Base-by-base conservation (phyloP, 345 rosid species). In the Clarkia xantiana region DNA sequence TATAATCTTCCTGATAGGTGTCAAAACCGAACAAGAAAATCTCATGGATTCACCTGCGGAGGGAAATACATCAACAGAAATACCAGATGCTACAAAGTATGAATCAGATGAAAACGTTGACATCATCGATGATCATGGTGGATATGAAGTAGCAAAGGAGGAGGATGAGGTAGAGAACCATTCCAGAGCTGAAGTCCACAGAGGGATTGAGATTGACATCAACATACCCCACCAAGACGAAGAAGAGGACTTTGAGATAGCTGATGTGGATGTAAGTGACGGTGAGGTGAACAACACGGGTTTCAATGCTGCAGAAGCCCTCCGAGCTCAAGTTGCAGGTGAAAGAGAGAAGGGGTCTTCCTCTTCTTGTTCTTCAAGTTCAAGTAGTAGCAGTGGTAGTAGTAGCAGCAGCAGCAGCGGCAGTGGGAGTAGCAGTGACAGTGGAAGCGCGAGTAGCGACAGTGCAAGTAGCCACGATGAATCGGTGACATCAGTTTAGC, bases 301-400 rank as follows among this genome's bases (percentile, higher is more conserved):
- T 47, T 71, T 61, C 25, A 79, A 79, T 51, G 96, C 96, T 11
- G 96, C 96, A 18, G 94, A 84, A 62, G 91, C 87, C 40, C 91
- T 81, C 41, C 68, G 79, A 68, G 91, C 87, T 25, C 94, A 84
- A 65, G 80, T 83, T 55, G 90, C 82, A 1, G 75, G 75, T 49
- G 72, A 70, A 49, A 56, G 48, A 52, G 70, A 62, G 38, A 64
- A 65, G 50, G 53, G 45, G 11, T 61, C 67, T 51, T 83, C 87
- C 10, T 29, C 36, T 29, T 29, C 36, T 29, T 29, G 9, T 29
- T 29, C 36, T 29, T 29, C 36, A 29, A 70, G 75, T 40, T 76
- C 81, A 5, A 77, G 77, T 60, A 76, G 80, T 42, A 76, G 87
- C 61, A 75, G 90, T 62, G 53, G 76, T 6, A 64, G 68, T 13